Evolutionary conservation across 768 basidiomycete species (phyloP).

Genomic region (Tricholoma hemisulphureum): DNA sequence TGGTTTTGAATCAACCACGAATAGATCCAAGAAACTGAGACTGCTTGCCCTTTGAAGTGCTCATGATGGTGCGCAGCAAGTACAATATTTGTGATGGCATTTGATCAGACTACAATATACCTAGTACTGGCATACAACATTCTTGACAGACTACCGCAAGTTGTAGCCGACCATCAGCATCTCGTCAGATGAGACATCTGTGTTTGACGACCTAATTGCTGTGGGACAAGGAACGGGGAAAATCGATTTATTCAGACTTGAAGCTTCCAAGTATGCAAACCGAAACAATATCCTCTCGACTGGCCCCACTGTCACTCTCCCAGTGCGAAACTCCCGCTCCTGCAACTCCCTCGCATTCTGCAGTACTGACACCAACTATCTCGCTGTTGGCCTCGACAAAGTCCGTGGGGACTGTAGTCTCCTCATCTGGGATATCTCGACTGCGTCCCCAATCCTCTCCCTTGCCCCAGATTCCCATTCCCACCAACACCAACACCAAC

Average conservation of each 20-base stretch:
- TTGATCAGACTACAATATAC: too few relatives aligned
- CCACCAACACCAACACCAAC: too few relatives aligned
- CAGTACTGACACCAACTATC: conserved; percentile 62
- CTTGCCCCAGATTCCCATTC: conserved; percentile 18
- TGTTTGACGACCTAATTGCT: conserved; percentile 72
- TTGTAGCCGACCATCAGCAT: too few relatives aligned
- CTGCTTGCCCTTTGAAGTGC: too few relatives aligned
- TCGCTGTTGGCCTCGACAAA: conserved; percentile 80
- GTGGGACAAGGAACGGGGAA: conserved; percentile 69
- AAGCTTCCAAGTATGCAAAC: conserved; percentile 57
- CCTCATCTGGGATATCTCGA: conserved; percentile 70
- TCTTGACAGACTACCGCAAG: too few relatives aligned
- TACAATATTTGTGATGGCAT: too few relatives aligned
- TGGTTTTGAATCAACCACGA: too few relatives aligned
- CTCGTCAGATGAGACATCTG: too few relatives aligned
- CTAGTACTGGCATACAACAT: too few relatives aligned
- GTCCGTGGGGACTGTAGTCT: conserved; percentile 72
- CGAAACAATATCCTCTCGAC: conserved; percentile 54
- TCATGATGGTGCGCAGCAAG: too few relatives aligned
- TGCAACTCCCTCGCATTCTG: conserved; percentile 76
- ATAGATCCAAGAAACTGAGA: too few relatives aligned
- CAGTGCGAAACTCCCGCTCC: conserved; percentile 62
- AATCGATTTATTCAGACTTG: conserved; percentile 72
- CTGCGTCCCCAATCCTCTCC: conserved; percentile 37
- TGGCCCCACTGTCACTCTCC: conserved; percentile 58